Conservation (phyloP, 768 basidiomycete genomes). For the Piloderma croceum region DNA sequence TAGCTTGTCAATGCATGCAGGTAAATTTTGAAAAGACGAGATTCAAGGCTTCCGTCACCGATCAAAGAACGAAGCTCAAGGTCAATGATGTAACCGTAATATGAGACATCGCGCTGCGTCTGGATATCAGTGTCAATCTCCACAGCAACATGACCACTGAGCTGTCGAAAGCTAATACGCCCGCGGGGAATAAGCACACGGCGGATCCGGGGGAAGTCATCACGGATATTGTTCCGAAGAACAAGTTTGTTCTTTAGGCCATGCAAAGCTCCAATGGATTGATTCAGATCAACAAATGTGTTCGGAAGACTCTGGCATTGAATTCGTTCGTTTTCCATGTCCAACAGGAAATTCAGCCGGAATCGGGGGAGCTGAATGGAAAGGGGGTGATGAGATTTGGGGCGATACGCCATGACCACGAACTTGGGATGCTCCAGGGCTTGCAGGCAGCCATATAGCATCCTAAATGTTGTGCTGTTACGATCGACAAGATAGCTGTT, state of each 20-base stretch:
- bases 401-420: conserved; percentile 9
- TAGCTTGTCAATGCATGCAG: conserved; percentile 42
- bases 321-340: conserved; percentile 25
- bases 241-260: conserved; percentile 38
- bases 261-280: conserved; percentile 39
- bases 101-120: conserved; percentile 5
- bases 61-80: conserved; percentile 26
- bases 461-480: conserved; percentile 18
- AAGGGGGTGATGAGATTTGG: conserved; percentile 10
- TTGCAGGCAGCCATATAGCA: conserved; percentile 16
- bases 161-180: conserved; percentile 6
- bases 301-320: conserved; percentile 36
- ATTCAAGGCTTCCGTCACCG: conserved; percentile 23
- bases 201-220: conserved; percentile 18
- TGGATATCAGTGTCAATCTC: conserved; percentile 13
- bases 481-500: conserved; percentile 21
- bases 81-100: conserved; percentile 29
- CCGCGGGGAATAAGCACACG: conserved; percentile 38
- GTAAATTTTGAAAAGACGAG: conserved; percentile 33
- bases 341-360: conserved; percentile 35
- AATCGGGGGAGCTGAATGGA: conserved; percentile 35
- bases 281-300: conserved; percentile 37
- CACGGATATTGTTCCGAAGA: conserved; percentile 23
- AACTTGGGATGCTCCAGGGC: conserved; percentile 16
- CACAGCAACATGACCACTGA: conserved; percentile 17